Base-by-base conservation (phyloP, 164 flowering plant species). In the Macadamia tetraphylla region DNA sequence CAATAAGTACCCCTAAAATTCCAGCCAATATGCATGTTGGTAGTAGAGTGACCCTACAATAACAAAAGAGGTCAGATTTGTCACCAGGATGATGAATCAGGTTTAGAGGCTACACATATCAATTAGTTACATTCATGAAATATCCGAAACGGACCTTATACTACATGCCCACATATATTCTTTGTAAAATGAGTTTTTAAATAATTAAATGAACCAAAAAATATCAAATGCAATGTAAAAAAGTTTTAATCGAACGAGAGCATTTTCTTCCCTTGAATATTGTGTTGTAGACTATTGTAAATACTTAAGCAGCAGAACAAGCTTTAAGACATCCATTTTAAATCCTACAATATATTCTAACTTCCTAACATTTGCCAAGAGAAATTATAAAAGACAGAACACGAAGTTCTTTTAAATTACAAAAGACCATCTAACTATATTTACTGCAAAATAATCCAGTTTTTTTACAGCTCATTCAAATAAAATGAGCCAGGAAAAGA, bases 11-110 rank as follows among this genome's bases (percentile, higher is more conserved):
- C 23, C 82, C 85, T 9, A 82, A 66, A 71, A 71, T 62, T 14
- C 67, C 75, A 6, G 69, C 71, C 64, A 76, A 72, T 62, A 72
- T 56, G 64, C 82, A 82, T 64, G 82, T 78, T 29, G 82, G 79
- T 65, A 79, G 49, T 73, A 76, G 80, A 48, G 67, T 44, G 62
- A 78, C 70, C 68, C 84, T 81, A 61, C 63, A 78, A 57, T 40
- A 51, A 60, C 40, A 31, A 64, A 29, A 35, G 31, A 52, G 53
- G 3, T 40, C 23, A 67, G 17, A 48, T 46, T 23, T 29, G 23
- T 31, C 17, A 58, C 12, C 40, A 35, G 5, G 40, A 56, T 4
- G 11, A 67, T 30, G 12, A 67, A 57, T 14, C 52, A 51, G 56
- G 30, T 35, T 66, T 17, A 12, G 31, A 58, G 11, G 57, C 29